Percentiles rank a stretch among this genome's conserved stretches.
phyloP scores from a whole-genome alignment of 306 rosid genomes.

The Abrus precatorius region DNA sequence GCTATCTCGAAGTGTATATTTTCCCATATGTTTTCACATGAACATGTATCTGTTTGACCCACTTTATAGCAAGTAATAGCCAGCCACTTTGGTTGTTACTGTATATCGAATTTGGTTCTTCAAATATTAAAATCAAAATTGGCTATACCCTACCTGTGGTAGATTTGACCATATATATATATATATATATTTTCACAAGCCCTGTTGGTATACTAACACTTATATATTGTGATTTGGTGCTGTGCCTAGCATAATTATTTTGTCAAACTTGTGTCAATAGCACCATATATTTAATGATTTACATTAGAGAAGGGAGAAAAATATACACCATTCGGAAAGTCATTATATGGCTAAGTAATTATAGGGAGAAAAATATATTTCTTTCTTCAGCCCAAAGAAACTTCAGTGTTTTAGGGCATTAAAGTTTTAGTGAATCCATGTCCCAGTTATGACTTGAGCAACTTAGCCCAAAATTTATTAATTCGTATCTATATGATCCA shows the following conservation, averaged over 20 bases:
- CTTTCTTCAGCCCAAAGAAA: not conserved
- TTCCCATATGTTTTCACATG: conserved; percentile 22
- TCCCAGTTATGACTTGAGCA: not conserved
- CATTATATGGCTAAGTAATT: not conserved
- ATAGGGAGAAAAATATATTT: not conserved
- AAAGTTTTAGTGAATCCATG: not conserved
- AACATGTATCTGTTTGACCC: conserved; percentile 5
- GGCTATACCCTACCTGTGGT: not conserved
- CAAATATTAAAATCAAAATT: conserved; percentile 1
- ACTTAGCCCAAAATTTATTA: not conserved
- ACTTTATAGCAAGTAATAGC: not conserved
- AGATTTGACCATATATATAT: conserved; percentile 30
- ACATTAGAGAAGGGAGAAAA: not conserved
- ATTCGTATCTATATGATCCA: not conserved
- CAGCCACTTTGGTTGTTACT: conserved; percentile 19
- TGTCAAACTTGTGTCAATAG: not conserved
- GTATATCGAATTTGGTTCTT: not conserved
- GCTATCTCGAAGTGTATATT: conserved; percentile 25
- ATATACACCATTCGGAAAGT: not conserved
- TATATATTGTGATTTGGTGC: not conserved
- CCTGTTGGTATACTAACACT: not conserved
- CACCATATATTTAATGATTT: not conserved
- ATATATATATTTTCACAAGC: not conserved
- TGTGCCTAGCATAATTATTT: conserved; percentile 11
- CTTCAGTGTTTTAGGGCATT: not conserved